Evolutionary conservation across 1,284 basidiomycete genomes (phyloP).

Genomic region (Ganoderma boninense): DNA sequence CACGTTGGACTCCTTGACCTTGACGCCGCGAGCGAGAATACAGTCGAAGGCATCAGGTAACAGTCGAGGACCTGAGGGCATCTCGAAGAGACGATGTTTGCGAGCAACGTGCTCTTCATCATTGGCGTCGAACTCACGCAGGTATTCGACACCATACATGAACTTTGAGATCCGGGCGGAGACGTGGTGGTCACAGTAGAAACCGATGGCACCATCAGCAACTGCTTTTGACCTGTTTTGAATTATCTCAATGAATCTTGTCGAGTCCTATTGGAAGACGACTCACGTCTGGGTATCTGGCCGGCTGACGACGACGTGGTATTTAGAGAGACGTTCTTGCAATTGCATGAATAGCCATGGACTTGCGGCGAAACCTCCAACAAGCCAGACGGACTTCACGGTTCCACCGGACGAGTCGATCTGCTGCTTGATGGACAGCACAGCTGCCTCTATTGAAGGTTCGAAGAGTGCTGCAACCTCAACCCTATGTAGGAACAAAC

Average conservation of each 20-base stretch:
- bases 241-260: neutral
- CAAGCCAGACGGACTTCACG: conserved; percentile 81
- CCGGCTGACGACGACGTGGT: conserved; percentile 68
- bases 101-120: conserved; percentile 73
- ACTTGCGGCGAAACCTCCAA: conserved; percentile 82
- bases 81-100: conserved; percentile 70
- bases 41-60: conserved; percentile 83
- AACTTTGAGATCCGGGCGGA: conserved; percentile 79
- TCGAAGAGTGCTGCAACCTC: conserved; percentile 79
- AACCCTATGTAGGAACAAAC: conserved; percentile 40
- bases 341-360: conserved; percentile 81
- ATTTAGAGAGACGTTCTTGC: conserved; percentile 65
- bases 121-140: conserved; percentile 68
- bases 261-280: neutral
- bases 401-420: conserved; percentile 70
- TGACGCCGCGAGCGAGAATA: conserved; percentile 68
- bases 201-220: conserved; percentile 81
- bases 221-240: conserved; percentile 75
- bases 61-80: conserved; percentile 77
- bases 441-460: conserved; percentile 76
- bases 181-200: conserved; percentile 84
- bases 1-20: conserved; percentile 81
- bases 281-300: conserved; percentile 78
- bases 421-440: conserved; percentile 73
- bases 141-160: conserved; percentile 82